A percentile compares a stretch with the other conserved stretches of the same genome.
Conservation (phyloP, 805 yeast genomes). For the Candida khao-thaluensis region DNA sequence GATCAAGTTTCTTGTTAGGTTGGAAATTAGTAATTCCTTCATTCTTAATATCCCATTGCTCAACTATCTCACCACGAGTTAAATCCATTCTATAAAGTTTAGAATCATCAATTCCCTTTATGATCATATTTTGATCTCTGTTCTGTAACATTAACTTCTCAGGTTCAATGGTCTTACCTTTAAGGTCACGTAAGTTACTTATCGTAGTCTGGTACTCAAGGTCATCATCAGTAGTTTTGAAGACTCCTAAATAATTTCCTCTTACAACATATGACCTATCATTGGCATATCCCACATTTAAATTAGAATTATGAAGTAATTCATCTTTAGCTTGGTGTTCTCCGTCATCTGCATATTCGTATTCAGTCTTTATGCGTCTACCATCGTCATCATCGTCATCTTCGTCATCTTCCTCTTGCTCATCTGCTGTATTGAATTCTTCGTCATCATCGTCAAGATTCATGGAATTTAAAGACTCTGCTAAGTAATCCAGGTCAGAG, state of each 20-base stretch:
- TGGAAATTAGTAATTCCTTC: constrained; percentile 56
- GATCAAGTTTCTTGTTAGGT: constrained; percentile 73
- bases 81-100: constrained; percentile 73
- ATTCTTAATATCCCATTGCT: constrained; percentile 65
- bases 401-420: constrained; percentile 13
- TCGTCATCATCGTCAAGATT: constrained; percentile 33
- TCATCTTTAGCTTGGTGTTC: too few species aligned
- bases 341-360: constrained; percentile 22
- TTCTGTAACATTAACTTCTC: constrained; percentile 71
- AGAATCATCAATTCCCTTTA: constrained; percentile 37
- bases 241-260: constrained; percentile 78
- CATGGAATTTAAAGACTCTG: constrained; percentile 48
- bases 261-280: constrained; percentile 78
- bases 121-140: constrained; percentile 65
- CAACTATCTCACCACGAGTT: constrained; percentile 77
- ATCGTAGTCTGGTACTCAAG: constrained; percentile 70
- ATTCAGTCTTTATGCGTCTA: not conserved
- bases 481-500: constrained; percentile 55
- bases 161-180: constrained; percentile 54
- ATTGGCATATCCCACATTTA: constrained; percentile 68
- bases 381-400: constrained; percentile 7
- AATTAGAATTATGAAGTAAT: constrained; percentile 56
- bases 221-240: constrained; percentile 53
- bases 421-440: constrained; percentile 25
- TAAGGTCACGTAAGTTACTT: constrained; percentile 50